Evolutionary conservation across 75 land plant species (phyloP), one percentile per base, ranked within the genome.

Genomic region (Pseudotsuga menziesii): DNA sequence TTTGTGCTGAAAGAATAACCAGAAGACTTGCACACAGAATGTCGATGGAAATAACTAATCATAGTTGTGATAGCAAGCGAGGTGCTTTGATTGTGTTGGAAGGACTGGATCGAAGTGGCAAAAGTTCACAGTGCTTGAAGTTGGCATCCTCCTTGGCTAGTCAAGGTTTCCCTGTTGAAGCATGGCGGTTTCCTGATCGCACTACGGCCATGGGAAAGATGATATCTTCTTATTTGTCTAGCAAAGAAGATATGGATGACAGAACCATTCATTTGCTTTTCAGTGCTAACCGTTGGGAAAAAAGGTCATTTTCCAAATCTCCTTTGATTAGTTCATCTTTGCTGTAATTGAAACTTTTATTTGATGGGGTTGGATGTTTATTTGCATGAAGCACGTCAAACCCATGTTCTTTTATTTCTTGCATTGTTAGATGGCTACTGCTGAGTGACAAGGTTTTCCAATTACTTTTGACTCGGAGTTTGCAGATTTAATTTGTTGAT

Each of bases 241-340:
- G 85, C 77, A 55, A 86, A n/a, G 77, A 88, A 22, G 85, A 93
- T 12, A 78, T 96, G 57, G 99, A 96, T 84, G 99, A 96, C 83
- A 85, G 73, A 61, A 80, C 97, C 14, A 81, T 94, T 57, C 99
- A 96, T 87, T 83, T 94, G 78, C 91, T 96, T 63, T 96, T 96
- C 80, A 92, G 98, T 80, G 99, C 97, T n/a, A 96, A 96, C 59
- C 94, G 97, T 13, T 96, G 94, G 97, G 99, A 92, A 78, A 96
- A 94, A 75, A 90, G 93, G 99, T 96, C 58, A 56, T 36, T 35
- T 56, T 22, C 55, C 32, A 5, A 44, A 64, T 16, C 13, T 64
- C 41, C 19, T 35, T 32, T 64, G 5, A 32, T 64, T 32, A 64
- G 29, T 13, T 64, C 11, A 64, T 35, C 11, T 17, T 29, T 29